Evolutionary conservation across 768 basidiomycete genomes (phyloP).

Genomic region (Russula virescens): DNA sequence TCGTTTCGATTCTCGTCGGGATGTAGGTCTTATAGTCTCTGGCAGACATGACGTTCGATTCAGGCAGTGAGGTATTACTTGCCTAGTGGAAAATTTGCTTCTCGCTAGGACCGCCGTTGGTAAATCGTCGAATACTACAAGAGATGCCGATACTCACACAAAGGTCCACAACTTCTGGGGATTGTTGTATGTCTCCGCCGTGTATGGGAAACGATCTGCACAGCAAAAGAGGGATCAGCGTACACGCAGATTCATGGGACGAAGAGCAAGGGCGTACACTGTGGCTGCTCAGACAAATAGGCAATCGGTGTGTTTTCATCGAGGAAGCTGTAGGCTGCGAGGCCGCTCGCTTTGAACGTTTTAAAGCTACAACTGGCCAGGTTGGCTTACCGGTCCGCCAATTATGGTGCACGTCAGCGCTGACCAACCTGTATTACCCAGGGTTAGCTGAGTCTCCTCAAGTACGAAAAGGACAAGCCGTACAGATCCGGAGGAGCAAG

Average conservation of each 20-base stretch:
- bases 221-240: no score
- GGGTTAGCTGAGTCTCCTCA: neutral
- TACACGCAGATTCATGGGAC: no score
- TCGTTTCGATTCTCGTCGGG: no score
- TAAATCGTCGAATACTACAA: no score
- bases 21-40: no score
- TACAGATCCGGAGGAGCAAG: neutral
- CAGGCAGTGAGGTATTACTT: no score
- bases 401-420: neutral
- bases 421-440: neutral
- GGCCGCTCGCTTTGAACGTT: neutral
- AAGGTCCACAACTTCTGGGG: neutral
- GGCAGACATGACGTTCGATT: no score
- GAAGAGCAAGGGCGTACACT: neutral
- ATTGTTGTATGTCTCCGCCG: neutral
- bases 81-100: neutral
- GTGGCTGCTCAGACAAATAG: neutral
- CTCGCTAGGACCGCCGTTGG: no score
- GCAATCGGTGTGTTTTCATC: neutral
- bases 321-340: neutral
- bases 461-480: neutral
- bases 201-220: neutral
- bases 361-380: neutral
- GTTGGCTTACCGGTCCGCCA: neutral
- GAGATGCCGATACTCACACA: neutral